Percentiles rank a stretch among this genome's conserved stretches.
Conservation (phyloP, 108 stramenopile species). For the Phaeodactylum tricornutum region DNA sequence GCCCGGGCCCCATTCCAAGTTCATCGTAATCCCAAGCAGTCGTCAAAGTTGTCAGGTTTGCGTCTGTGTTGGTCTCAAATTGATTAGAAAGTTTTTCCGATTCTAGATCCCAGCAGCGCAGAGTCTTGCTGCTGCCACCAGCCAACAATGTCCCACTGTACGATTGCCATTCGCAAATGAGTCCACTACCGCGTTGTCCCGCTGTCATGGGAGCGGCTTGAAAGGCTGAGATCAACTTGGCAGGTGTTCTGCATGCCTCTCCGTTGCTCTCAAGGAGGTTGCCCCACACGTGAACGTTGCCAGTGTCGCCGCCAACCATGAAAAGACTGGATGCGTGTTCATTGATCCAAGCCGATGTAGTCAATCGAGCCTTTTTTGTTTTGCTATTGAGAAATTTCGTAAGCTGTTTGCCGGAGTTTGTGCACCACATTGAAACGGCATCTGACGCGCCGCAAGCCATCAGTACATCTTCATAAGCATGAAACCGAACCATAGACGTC, state of each 20-base stretch:
- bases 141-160: slow-evolving; percentile 51
- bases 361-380: slow-evolving; percentile 62
- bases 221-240: slow-evolving; percentile 74
- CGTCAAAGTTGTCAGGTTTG: slow-evolving; percentile 75
- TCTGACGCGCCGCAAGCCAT: slow-evolving; percentile 71
- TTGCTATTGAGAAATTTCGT: slow-evolving; percentile 53
- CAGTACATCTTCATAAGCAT: slow-evolving; percentile 86
- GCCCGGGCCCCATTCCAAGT: background rate
- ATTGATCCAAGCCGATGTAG: slow-evolving; percentile 88
- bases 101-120: slow-evolving; percentile 89
- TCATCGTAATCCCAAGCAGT: slow-evolving; percentile 56
- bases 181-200: slow-evolving; percentile 60
- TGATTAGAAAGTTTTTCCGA: slow-evolving; percentile 49
- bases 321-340: slow-evolving; percentile 64
- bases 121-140: slow-evolving; percentile 68
- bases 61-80: slow-evolving; percentile 46
- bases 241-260: too few relatives aligned
- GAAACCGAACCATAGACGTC: slow-evolving; percentile 81
- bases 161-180: slow-evolving; percentile 86
- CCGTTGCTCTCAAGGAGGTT: slow-evolving; percentile 51
- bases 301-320: slow-evolving; percentile 87
- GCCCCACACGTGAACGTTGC: slow-evolving; percentile 83
- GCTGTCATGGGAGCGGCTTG: slow-evolving; percentile 68
- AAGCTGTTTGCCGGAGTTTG: slow-evolving; percentile 30
- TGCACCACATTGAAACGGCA: slow-evolving; percentile 79